These are phyloP conservation scores for Coix lacrymajobi DNA, from an alignment of 176 grass and related monocot species.

Conservation along the genomic window DNA sequence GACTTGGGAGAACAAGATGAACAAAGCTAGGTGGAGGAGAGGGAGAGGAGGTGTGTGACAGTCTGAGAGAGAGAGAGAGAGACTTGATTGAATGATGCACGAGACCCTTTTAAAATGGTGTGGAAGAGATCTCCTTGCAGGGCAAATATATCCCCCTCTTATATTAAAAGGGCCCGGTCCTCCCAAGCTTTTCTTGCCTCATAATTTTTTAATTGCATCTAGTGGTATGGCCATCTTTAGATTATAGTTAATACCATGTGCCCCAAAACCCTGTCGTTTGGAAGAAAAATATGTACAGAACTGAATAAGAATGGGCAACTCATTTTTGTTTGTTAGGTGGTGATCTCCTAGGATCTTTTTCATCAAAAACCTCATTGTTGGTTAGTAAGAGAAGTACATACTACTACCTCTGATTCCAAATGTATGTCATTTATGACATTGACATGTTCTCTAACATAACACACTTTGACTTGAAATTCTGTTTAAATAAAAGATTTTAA, in stretches of 20 bases:
- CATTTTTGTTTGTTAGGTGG: conserved; percentile 31
- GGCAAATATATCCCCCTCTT: conserved; percentile 35
- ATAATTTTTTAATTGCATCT: conserved; percentile 27
- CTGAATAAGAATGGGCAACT: not conserved
- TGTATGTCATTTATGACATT: not conserved
- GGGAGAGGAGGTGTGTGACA: no score
- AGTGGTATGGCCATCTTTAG: conserved; percentile 37
- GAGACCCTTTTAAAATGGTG: conserved; percentile 55
- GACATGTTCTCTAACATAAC: not conserved
- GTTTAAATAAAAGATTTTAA: not conserved
- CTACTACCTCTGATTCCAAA: not conserved
- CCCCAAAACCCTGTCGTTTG: conserved; percentile 27
- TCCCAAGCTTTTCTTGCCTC: conserved; percentile 46
- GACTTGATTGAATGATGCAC: conserved; percentile 32
- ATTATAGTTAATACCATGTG: conserved; percentile 43
- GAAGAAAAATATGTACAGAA: conserved; percentile 20
- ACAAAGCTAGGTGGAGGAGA: conserved; percentile 13
- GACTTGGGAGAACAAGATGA: conserved; percentile 39
- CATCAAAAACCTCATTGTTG: conserved; percentile 17
- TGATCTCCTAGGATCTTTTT: conserved; percentile 38
- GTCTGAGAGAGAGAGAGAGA: not conserved
- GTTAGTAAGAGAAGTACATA: not conserved
- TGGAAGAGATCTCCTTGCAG: conserved; percentile 52
- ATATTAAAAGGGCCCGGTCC: conserved; percentile 34
- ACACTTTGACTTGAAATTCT: not conserved